Evolutionary conservation across 192 early-diverging fungal genomes (phyloP).

Genomic region (Coemansia aciculifera): DNA sequence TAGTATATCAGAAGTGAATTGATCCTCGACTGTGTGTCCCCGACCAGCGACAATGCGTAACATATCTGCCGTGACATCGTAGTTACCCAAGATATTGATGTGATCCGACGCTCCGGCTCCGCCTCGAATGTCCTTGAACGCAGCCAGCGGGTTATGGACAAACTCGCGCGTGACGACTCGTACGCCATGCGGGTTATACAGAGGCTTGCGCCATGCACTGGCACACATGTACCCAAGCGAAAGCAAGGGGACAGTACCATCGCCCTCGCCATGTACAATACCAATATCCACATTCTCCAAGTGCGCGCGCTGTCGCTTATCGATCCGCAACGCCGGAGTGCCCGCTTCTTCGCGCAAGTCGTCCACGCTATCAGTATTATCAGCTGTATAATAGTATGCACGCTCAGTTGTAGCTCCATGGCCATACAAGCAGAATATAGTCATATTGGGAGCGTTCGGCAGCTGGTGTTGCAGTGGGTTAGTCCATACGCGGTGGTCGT

Average conservation of each 20-base stretch:
- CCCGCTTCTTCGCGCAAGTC: constrained; percentile 28
- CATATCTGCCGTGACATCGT: constrained; percentile 63
- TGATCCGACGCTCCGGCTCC: constrained; percentile 79
- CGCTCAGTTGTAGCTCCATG: constrained; percentile 78
- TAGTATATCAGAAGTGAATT: constrained; percentile 50
- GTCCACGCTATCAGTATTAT: constrained; percentile 6
- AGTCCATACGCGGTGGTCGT: constrained; percentile 69
- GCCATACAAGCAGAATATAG: constrained; percentile 83
- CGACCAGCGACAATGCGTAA: constrained; percentile 58
- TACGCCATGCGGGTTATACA: constrained; percentile 80
- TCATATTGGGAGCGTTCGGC: constrained; percentile 71
- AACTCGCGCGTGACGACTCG: constrained; percentile 74
- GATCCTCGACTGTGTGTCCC: constrained; percentile 38
- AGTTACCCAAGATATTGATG: constrained; percentile 86
- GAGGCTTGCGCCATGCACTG: constrained; percentile 74
- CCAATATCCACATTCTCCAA: constrained; percentile 59
- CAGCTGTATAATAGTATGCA: constrained; percentile 73
- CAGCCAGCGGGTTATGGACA: constrained; percentile 57
- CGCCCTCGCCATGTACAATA: constrained; percentile 73
- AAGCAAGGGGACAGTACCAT: constrained; percentile 85
- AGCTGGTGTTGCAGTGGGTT: constrained; percentile 77
- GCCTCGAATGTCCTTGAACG: constrained; percentile 68
- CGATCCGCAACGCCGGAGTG: constrained; percentile 33
- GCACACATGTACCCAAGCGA: constrained; percentile 89
- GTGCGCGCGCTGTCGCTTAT: constrained; percentile 28